Percentiles rank a stretch among this genome's conserved stretches.
phyloP scores from a whole-genome alignment of 2,329 filamentous ascomycete species.

The Zymoseptoria ardabiliae region DNA sequence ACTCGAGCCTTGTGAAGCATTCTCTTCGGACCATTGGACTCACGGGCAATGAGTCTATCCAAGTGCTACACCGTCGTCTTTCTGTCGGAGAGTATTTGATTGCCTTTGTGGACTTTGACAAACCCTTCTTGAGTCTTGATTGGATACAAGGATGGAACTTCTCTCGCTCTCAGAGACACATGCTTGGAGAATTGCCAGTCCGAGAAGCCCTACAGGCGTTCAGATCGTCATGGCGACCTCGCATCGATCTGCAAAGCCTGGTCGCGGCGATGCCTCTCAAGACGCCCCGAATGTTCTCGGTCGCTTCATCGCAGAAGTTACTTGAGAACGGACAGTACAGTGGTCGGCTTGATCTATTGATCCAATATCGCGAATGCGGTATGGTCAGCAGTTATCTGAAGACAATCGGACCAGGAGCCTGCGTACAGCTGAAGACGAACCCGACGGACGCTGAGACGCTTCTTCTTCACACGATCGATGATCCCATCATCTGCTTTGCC shows the following conservation, averaged over 20 bases:
- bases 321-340: background rate
- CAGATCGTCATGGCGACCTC: background rate
- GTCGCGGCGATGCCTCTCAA: background rate
- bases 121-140: background rate
- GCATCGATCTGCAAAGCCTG: background rate
- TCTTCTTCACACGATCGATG: background rate
- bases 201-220: background rate
- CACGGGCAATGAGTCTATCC: background rate
- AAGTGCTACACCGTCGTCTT: background rate
- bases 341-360: background rate
- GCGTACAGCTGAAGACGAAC: background rate
- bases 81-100: background rate
- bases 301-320: background rate
- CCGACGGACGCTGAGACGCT: background rate
- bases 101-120: conserved; percentile 1
- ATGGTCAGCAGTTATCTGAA: background rate
- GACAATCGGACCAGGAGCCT: background rate
- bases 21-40: background rate
- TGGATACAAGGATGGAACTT: background rate
- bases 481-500: background rate
- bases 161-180: background rate
- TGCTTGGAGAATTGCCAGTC: background rate
- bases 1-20: background rate
- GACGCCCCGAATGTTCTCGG: background rate
- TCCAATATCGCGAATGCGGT: background rate